Evolutionary conservation across 1,284 basidiomycete genomes (phyloP), one percentile per base, ranked within the genome.

Genomic region (Marasmius tenuissimus): DNA sequence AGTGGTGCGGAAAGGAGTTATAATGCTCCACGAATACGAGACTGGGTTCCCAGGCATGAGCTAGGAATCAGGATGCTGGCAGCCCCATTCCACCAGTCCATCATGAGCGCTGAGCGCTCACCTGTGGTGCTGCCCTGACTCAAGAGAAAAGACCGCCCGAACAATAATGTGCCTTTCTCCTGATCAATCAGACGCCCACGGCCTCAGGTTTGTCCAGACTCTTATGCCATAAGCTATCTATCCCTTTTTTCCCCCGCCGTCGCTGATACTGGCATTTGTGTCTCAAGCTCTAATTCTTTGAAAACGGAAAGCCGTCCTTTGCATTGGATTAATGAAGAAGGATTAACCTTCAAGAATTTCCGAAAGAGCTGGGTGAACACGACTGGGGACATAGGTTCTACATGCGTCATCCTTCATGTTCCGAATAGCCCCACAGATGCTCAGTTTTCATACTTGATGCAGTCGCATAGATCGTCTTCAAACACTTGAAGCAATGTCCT

Each of bases 321-420:
- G 34, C 61, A 62, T 35, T 62, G 61, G 61, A 58, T 63, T 0
- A 63, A 71, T 55, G 61, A 65, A 11, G 47, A 60, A 16, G 69
- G 68, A 8, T 65, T 37, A 27, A 58, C 61, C 14, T 72, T 73
- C 60, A 33, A 63, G 53, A 73, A 73, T 55, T 70, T 71, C 39
- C 71, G 72, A 71, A 57, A 62, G 22, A 72, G 71, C 51, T 73
- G 65, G 64, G 67, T 12, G 20, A 61, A 4, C 66, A 66, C 37
- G 57, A 59, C 33, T 48, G 67, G 27, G n/a, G 37, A 1, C 62
- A 67, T 4, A 47, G 60, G 39, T 45, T 68, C 11, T 39, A 51
- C 61, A 62, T 47, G 2, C 9, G 45, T n/a, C 11, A 20, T 18
- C 7, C 8, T 2, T 27, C 27, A 27, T 27, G 59, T 57, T 20